A percentile compares a stretch with the other conserved stretches of the same genome.
These are phyloP conservation scores for Pleurotus cornucopiae DNA, from an alignment of 768 basidiomycete genomes.

Conservation along the genomic window DNA sequence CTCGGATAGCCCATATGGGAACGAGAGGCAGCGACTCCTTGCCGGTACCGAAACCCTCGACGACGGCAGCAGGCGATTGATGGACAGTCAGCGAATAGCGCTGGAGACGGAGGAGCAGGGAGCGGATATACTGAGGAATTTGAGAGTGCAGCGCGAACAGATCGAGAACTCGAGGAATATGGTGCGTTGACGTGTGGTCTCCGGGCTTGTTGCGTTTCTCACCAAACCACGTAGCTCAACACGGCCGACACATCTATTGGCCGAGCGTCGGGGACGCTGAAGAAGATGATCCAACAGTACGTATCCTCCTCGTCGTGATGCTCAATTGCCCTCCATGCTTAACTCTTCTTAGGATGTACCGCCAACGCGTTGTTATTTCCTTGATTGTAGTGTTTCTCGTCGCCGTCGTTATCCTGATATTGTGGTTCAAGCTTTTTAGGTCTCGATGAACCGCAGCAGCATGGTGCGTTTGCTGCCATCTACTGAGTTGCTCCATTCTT, in stretches of 20 bases:
- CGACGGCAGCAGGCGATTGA: slow-evolving; percentile 70
- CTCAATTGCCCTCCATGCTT: neutral
- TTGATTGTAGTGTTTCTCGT: slow-evolving; percentile 78
- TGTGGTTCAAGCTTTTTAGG: slow-evolving; percentile 54
- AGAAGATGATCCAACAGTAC: slow-evolving; percentile 89
- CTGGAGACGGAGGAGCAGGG: slow-evolving; percentile 90
- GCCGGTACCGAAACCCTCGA: slow-evolving; percentile 66
- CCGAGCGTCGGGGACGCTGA: slow-evolving; percentile 83
- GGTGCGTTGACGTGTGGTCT: slow-evolving; percentile 35
- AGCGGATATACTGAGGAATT: slow-evolving; percentile 77
- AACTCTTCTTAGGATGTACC: slow-evolving; percentile 68
- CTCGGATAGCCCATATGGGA: slow-evolving; percentile 73
- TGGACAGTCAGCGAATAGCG: slow-evolving; percentile 82
- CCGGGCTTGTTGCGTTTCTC: neutral
- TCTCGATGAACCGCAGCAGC: slow-evolving; percentile 28
- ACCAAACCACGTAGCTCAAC: slow-evolving; percentile 46
- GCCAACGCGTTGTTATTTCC: slow-evolving; percentile 77
- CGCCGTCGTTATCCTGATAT: slow-evolving; percentile 64
- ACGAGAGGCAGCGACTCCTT: slow-evolving; percentile 71
- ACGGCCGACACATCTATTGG: slow-evolving; percentile 83
- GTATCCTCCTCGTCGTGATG: slow-evolving; percentile 21
- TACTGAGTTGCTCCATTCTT: too few relatives aligned
- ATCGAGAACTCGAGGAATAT: slow-evolving; percentile 86
- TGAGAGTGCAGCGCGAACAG: slow-evolving; percentile 84
- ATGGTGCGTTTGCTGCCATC: slow-evolving; percentile 25